These are phyloP conservation scores for Aulographum hederae DNA, from an alignment of 2,329 filamentous ascomycete genomes.

Conservation along the genomic window DNA sequence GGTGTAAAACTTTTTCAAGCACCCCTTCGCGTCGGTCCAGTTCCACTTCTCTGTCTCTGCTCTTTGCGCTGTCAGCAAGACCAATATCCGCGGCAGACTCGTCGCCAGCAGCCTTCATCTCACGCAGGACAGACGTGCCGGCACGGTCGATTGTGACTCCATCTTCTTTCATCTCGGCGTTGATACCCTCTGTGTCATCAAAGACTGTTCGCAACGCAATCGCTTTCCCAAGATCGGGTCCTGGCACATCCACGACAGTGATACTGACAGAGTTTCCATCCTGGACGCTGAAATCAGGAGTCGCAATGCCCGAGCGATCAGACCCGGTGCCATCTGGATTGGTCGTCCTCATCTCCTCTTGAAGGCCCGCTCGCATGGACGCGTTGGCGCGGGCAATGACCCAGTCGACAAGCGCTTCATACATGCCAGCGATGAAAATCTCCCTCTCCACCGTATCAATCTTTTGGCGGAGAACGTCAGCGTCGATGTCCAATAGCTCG, in stretches of 20 bases:
- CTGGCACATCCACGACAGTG: constrained; percentile 72
- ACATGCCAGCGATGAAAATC: constrained; percentile 68
- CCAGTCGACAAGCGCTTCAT: constrained; percentile 91
- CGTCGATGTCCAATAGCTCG: constrained; percentile 72
- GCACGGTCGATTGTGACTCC: constrained; percentile 59
- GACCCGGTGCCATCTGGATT: constrained; percentile 40
- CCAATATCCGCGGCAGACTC: constrained; percentile 66
- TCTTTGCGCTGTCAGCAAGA: constrained; percentile 42
- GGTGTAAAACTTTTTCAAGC: constrained; percentile 71
- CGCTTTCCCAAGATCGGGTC: constrained; percentile 65
- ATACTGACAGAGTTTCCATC: constrained; percentile 66
- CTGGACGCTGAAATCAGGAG: constrained; percentile 46
- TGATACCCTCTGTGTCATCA: constrained; percentile 83
- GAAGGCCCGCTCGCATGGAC: constrained; percentile 53
- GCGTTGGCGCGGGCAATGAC: constrained; percentile 78
- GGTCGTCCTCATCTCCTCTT: too few species aligned
- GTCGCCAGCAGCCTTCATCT: constrained; percentile 68
- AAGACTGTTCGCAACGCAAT: constrained; percentile 81
- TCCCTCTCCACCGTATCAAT: constrained; percentile 72
- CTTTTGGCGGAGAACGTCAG: constrained; percentile 59
- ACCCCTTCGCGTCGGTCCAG: constrained; percentile 68
- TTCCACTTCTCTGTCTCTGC: constrained; percentile 57
- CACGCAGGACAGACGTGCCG: constrained; percentile 67
- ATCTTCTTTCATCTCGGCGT: constrained; percentile 92
- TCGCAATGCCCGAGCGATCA: constrained; percentile 33